Evolutionary conservation across 2,329 filamentous ascomycete genomes (phyloP).

Genomic region (Calonectria pteridis): DNA sequence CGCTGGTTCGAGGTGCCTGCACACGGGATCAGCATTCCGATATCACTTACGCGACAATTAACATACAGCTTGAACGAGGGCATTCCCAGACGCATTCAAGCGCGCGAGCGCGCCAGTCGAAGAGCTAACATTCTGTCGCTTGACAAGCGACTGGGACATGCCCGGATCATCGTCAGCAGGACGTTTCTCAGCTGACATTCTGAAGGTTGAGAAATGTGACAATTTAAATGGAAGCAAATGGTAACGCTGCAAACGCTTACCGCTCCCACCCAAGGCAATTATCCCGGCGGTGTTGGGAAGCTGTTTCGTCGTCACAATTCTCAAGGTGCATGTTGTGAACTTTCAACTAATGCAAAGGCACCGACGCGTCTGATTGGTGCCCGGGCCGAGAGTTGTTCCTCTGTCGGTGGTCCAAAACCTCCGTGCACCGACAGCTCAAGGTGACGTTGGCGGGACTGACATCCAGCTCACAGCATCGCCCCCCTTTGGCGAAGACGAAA

Average conservation of each 20-base stretch:
- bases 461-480: conserved; percentile 28
- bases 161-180: conserved; percentile 88
- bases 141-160: conserved; percentile 85
- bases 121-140: conserved; percentile 80
- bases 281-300: conserved; percentile 22
- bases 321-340: conserved; percentile 29
- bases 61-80: conserved; percentile 66
- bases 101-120: conserved; percentile 63
- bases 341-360: conserved; percentile 37
- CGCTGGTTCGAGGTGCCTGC: conserved; percentile 83
- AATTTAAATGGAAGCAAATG: background rate
- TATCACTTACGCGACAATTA: background rate
- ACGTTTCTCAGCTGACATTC: conserved; percentile 94
- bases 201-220: conserved; percentile 22
- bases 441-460: conserved; percentile 34
- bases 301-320: conserved; percentile 22
- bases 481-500: conserved; percentile 21
- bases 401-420: conserved; percentile 36
- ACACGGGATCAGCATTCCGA: background rate
- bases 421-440: conserved; percentile 40
- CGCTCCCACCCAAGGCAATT: conserved; percentile 22
- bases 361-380: conserved; percentile 42
- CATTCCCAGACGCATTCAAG: conserved; percentile 62
- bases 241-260: conserved; percentile 26
- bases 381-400: conserved; percentile 54